Percentiles rank a stretch among this genome's conserved stretches.
Evolutionary conservation across 2,329 filamentous ascomycete genomes (phyloP).

Genomic region (Cryoendolithus antarcticus): DNA sequence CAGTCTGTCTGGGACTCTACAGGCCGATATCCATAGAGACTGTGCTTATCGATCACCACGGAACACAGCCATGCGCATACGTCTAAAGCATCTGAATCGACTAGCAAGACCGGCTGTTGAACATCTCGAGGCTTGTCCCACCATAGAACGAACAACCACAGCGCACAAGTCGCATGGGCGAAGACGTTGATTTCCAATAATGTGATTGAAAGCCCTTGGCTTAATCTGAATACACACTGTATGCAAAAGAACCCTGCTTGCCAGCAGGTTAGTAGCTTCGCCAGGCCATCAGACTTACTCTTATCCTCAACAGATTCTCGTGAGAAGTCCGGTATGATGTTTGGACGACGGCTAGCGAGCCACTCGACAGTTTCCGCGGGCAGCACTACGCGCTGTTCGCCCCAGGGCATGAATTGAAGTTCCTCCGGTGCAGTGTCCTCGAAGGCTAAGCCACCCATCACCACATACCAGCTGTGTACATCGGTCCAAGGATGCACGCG

Average conservation of each 20-base stretch:
- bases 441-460: conserved; percentile 12
- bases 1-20: too few relatives aligned
- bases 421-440: conserved; percentile 1
- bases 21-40: too few relatives aligned
- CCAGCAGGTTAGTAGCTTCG: conserved; percentile 7
- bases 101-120: neutral
- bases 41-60: too few relatives aligned
- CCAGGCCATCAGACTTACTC: conserved; percentile 8
- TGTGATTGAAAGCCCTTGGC: conserved; percentile 7
- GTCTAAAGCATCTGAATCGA: neutral
- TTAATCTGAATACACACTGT: conserved; percentile 8
- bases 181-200: conserved; percentile 14
- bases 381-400: neutral
- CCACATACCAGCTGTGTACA: conserved; percentile 10
- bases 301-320: conserved; percentile 6
- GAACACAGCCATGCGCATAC: neutral
- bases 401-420: neutral
- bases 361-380: neutral
- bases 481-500: conserved; percentile 7
- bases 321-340: conserved; percentile 1
- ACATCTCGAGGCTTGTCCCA: conserved; percentile 14
- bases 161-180: conserved; percentile 11
- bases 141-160: conserved; percentile 11
- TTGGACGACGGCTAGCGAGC: neutral
- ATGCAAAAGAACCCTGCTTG: conserved; percentile 12